These are phyloP conservation scores for Candida ficus DNA, from an alignment of 805 yeast genomes.

Conservation along the genomic window DNA sequence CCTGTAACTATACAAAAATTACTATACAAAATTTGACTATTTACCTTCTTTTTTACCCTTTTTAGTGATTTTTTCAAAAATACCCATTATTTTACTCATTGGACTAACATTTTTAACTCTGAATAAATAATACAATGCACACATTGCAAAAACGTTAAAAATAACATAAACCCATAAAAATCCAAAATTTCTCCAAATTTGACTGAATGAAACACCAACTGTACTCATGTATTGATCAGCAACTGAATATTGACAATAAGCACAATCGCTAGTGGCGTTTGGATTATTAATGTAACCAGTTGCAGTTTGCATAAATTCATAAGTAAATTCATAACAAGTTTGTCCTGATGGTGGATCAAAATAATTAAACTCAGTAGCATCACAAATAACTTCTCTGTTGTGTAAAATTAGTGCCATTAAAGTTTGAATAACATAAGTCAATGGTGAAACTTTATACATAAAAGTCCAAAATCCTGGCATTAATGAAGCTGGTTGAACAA, in stretches of 20 bases:
- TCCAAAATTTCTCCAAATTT: conserved; percentile 66
- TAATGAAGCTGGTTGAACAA: conserved; percentile 31
- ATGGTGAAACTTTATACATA: conserved; percentile 63
- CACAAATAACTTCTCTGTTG: conserved; percentile 46
- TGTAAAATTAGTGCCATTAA: conserved; percentile 46
- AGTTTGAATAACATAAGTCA: conserved; percentile 52
- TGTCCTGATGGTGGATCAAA: conserved; percentile 50
- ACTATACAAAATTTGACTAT: too few species aligned
- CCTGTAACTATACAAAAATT: too few species aligned
- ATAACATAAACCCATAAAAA: conserved; percentile 50
- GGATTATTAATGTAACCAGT: conserved; percentile 59
- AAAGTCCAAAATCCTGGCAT: conserved; percentile 75
- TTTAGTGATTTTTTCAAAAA: too few species aligned
- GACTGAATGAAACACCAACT: conserved; percentile 37
- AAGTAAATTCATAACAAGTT: conserved; percentile 60
- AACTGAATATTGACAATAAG: conserved; percentile 36
- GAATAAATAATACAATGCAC: conserved; percentile 17
- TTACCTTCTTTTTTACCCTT: too few species aligned
- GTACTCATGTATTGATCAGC: conserved; percentile 45
- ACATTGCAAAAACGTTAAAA: conserved; percentile 26
- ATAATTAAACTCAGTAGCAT: conserved; percentile 40
- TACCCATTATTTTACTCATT: too few species aligned
- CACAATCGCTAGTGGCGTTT: conserved; percentile 41
- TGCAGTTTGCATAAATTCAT: conserved; percentile 32
- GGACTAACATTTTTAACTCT: conserved; percentile 9